phyloP scores from a whole-genome alignment of 1,284 basidiomycete genomes.

The Puccinia polysora region DNA sequence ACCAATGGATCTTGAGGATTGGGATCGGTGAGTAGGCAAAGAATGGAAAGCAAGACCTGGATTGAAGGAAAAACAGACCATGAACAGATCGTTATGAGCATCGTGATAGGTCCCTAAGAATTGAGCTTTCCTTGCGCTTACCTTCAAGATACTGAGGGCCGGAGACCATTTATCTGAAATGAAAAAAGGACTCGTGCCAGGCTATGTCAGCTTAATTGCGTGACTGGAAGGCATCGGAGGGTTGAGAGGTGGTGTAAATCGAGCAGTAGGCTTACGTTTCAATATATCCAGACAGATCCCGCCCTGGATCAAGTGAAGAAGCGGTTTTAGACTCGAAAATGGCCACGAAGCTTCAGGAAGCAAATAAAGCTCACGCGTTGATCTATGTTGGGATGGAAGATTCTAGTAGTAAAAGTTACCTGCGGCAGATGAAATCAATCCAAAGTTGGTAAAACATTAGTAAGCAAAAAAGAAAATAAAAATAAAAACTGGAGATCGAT shows the following conservation, averaged over 20 bases:
- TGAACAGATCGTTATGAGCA: not conserved
- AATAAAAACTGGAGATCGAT: not conserved
- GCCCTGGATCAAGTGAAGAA: slow-evolving; percentile 1
- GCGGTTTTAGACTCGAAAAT: too few species aligned
- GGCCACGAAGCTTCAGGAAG: not conserved
- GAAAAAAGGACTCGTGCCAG: not conserved
- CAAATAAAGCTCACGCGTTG: not conserved
- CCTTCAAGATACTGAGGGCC: slow-evolving; percentile 23
- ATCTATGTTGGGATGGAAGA: slow-evolving; percentile 28
- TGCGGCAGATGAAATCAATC: too few species aligned
- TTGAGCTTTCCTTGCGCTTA: not conserved
- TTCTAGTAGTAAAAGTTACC: slow-evolving; percentile 18
- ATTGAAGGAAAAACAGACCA: not conserved
- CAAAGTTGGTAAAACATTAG: not conserved
- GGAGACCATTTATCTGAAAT: slow-evolving; percentile 27
- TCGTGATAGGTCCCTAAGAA: not conserved
- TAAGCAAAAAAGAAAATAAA: not conserved
- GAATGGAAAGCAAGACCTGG: slow-evolving; percentile 29
- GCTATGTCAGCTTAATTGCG: too few species aligned
- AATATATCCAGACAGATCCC: slow-evolving; percentile 36
- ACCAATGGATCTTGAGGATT: slow-evolving; percentile 24
- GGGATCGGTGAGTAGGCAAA: slow-evolving; percentile 23
- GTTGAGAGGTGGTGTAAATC: not conserved
- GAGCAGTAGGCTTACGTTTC: slow-evolving; percentile 6
- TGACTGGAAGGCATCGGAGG: not conserved